Percentiles rank a stretch among this genome's conserved stretches.
Conservation (phyloP, 1,139 yeast species). For the Geotrichum macrosporum region DNA sequence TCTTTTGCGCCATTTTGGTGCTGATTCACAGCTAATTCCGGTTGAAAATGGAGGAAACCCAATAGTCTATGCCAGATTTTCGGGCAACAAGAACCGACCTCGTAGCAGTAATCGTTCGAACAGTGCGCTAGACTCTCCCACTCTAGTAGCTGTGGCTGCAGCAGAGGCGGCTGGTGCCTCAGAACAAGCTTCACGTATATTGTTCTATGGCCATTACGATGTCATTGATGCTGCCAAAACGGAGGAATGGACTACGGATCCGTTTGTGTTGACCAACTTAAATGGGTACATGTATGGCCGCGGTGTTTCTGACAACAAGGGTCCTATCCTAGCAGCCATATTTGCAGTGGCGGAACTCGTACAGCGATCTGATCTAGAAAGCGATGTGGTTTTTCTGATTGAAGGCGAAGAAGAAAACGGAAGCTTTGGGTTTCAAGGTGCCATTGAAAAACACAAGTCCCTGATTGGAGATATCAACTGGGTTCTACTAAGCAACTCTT, state of each 20-base stretch:
- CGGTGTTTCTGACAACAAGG: conserved; percentile 93
- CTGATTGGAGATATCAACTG: conserved; percentile 73
- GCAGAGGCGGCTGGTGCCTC: not conserved
- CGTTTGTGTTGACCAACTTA: conserved; percentile 66
- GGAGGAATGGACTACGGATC: conserved; percentile 68
- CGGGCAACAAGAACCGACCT: conserved; percentile 37
- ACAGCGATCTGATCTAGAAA: conserved; percentile 49
- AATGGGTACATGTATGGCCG: conserved; percentile 88
- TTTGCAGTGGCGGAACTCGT: conserved; percentile 77
- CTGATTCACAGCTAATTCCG: conserved; percentile 65
- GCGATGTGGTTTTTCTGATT: conserved; percentile 75
- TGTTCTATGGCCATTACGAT: conserved; percentile 96
- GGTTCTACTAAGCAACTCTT: conserved; percentile 84
- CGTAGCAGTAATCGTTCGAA: not conserved
- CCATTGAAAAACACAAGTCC: conserved; percentile 48
- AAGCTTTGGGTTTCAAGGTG: conserved; percentile 74
- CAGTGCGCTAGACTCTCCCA: conserved; percentile 9
- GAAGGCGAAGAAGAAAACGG: conserved; percentile 98
- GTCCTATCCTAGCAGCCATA: conserved; percentile 85
- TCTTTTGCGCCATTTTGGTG: conserved; percentile 67
- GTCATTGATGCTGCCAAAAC: conserved; percentile 68
- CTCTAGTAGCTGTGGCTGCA: not conserved
- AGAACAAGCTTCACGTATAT: conserved; percentile 36
- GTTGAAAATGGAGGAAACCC: conserved; percentile 73
- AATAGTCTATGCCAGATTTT: conserved; percentile 68